These are phyloP conservation scores for Fusarium odoratissimum DNA, from an alignment of 2,329 filamentous ascomycete genomes.

Conservation along the genomic window DNA sequence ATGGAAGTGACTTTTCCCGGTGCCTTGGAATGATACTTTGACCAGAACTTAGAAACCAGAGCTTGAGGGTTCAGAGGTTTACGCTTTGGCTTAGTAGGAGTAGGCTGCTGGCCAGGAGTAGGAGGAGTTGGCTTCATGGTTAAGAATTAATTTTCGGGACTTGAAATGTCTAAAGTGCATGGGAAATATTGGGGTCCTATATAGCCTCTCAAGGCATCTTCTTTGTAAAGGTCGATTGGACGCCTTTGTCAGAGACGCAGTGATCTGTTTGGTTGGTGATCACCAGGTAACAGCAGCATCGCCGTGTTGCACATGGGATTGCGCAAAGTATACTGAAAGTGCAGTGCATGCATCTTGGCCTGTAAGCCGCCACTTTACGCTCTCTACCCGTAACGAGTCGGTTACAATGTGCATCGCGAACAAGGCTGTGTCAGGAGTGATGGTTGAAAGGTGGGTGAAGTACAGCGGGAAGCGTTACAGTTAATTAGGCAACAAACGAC, in stretches of 20 bases:
- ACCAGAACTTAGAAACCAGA: slow-evolving; percentile 56
- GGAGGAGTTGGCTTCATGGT: slow-evolving; percentile 29
- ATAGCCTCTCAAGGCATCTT: slow-evolving; percentile 7
- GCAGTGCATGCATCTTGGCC: slow-evolving; percentile 14
- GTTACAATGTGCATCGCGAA: slow-evolving; percentile 15
- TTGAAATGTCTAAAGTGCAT: neutral
- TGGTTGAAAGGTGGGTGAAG: slow-evolving; percentile 20
- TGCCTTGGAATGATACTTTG: slow-evolving; percentile 54
- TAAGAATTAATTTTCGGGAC: neutral
- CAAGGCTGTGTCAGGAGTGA: slow-evolving; percentile 21
- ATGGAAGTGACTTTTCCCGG: slow-evolving; percentile 59
- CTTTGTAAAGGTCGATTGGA: slow-evolving; percentile 12
- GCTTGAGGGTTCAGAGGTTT: slow-evolving; percentile 52
- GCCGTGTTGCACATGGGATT: slow-evolving; percentile 26
- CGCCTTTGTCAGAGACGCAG: slow-evolving; percentile 15
- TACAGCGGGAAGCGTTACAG: slow-evolving; percentile 16
- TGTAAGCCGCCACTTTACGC: slow-evolving; percentile 24
- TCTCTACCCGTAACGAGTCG: neutral
- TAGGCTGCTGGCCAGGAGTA: slow-evolving; percentile 1
- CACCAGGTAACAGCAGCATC: slow-evolving; percentile 23
- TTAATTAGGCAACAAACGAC: slow-evolving; percentile 25
- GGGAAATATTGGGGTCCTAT: slow-evolving; percentile 9
- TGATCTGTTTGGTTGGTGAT: slow-evolving; percentile 6
- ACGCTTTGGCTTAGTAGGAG: slow-evolving; percentile 26
- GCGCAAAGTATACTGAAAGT: slow-evolving; percentile 9